These are phyloP conservation scores for Zea mays DNA, from an alignment of 176 grass and related monocot genomes.

Conservation along the genomic window DNA sequence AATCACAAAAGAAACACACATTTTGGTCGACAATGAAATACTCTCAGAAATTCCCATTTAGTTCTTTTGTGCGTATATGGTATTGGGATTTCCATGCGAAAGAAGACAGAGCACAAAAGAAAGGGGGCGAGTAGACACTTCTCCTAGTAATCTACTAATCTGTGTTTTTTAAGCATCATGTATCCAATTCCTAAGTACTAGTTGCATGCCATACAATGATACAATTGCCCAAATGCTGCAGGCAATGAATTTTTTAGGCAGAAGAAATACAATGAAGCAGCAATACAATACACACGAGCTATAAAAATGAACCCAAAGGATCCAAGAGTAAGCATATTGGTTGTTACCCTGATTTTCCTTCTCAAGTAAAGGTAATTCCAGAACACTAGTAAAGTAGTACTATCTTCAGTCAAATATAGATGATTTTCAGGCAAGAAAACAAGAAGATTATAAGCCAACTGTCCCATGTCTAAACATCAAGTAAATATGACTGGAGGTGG, in stretches of 20 bases:
- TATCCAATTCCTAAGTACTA: not conserved
- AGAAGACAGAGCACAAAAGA: not conserved
- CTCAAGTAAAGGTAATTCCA: not conserved
- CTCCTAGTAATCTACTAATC: conserved; percentile 16
- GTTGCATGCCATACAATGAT: not conserved
- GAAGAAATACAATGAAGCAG: conserved; percentile 59
- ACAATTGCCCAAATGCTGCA: conserved; percentile 19
- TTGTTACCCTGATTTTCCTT: not conserved
- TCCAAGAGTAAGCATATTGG: conserved; percentile 48
- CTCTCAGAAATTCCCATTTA: not conserved
- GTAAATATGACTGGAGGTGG: not conserved
- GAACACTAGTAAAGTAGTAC: not conserved
- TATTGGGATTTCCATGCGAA: not conserved
- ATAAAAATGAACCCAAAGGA: conserved; percentile 52
- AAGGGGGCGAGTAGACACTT: not conserved
- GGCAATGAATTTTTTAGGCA: conserved; percentile 56
- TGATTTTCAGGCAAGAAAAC: not conserved
- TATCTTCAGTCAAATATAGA: not conserved
- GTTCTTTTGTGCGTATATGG: not conserved
- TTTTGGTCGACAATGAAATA: not conserved
- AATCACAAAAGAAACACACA: not conserved
- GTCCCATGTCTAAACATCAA: not conserved
- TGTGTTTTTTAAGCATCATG: conserved; percentile 23
- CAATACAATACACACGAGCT: conserved; percentile 57
- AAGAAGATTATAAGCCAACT: not conserved